Base-by-base conservation (phyloP, 192 early-diverging fungal species). In the Podila verticillata region DNA sequence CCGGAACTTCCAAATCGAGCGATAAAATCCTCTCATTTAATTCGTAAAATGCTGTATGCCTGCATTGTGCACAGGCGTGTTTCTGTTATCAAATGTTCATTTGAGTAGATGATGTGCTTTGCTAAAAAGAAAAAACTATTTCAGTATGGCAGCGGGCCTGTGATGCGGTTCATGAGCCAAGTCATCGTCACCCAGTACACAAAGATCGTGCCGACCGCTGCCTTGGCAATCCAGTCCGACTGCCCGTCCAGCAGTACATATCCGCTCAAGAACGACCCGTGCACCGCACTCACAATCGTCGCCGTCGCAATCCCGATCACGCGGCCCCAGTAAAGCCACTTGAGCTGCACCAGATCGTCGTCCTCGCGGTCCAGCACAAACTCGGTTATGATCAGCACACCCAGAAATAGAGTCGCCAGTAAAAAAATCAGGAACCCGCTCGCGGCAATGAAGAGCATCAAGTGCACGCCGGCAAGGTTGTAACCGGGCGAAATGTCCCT, bases 221-320 rank as follows among this genome's bases (percentile, higher is more conserved):
- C 77, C 34, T 80, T 72, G 63, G 77, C 77, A 5, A 80, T 80
- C 77, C 77, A 80, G 47, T 80, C 77, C 10, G 77, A 68, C 30
- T 59, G 65, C 20, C 70, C 70, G 28, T 80, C 77, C 70, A 80
- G 6, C 7, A 80, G 22, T 10, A 80, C 70, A 60, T 80, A 80
- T 28, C 77, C 77, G 60, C 70, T 80, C 34, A 80, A 51, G 12
- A 72, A 28, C 44, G 77, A 80, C 0, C 70, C 70, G 64, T 80
- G 65, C 20, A 68, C 56, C 0, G 77, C 77, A 26, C 77, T 80
- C 36, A 65, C 36, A 39, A 80, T 36, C 9, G 77, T 72, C n/a
- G 70, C 65, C 12, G 28, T 32, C 2, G 60, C 59, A 48, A 80
- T 60, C 7, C 77, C 77, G 20, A 72, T 35, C 4, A 80, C 65